These are phyloP conservation scores for Mortierella sp. DNA, from an alignment of 371 early-diverging fungal species.

Conservation along the genomic window DNA sequence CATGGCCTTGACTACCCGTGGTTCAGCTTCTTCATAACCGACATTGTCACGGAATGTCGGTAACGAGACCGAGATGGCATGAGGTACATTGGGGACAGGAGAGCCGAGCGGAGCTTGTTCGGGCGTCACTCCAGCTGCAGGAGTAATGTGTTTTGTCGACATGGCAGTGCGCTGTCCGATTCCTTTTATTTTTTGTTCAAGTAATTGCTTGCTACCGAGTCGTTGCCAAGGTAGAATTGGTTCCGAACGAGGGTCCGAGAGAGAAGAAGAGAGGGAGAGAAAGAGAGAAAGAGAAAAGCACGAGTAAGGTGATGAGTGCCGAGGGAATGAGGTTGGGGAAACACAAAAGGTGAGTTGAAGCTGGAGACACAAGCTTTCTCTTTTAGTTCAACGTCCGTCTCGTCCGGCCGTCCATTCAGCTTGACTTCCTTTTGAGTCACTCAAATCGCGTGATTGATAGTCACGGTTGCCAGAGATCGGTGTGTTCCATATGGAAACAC, in stretches of 20 bases:
- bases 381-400: no score
- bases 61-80: slow-evolving; percentile 94
- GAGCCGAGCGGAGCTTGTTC: slow-evolving; percentile 46
- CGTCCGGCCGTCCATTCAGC: background rate
- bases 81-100: slow-evolving; percentile 69
- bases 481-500: no score
- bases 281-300: background rate
- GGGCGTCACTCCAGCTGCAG: slow-evolving; percentile 29
- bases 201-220: background rate
- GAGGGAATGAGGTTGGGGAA: background rate
- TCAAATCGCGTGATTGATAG: slow-evolving; percentile 8
- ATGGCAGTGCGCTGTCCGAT: background rate
- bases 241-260: background rate
- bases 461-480: no score
- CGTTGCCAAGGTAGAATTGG: no score
- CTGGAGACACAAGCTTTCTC: no score
- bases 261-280: background rate
- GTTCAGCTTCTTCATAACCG: slow-evolving; percentile 90
- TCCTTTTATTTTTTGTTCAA: no score
- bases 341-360: background rate
- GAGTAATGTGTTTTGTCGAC: slow-evolving; percentile 28
- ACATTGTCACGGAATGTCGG: slow-evolving; percentile 93
- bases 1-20: slow-evolving; percentile 78
- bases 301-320: background rate
- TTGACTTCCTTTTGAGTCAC: slow-evolving; percentile 1